Evolutionary conservation across 495 filamentous ascomycete species (phyloP).

Genomic region (Hypoxylon fragiforme): DNA sequence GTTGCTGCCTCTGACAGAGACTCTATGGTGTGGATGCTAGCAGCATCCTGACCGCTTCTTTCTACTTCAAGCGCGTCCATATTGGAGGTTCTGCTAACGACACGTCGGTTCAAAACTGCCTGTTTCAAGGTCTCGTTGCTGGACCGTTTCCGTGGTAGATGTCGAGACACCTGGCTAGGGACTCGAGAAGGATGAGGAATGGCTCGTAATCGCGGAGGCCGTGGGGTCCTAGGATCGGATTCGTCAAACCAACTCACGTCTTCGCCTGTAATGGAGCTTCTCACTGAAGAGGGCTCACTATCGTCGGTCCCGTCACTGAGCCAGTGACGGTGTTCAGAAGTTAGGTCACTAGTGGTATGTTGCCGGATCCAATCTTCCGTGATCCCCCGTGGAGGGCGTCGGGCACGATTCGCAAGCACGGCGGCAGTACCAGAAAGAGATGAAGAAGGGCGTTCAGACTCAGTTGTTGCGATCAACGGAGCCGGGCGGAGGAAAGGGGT

Average conservation of each 20-base stretch:
- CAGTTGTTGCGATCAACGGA: conserved; percentile 40
- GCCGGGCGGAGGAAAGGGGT: conserved; percentile 58
- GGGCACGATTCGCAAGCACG: conserved; percentile 58
- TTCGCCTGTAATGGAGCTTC: conserved; percentile 55
- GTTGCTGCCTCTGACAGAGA: conserved; percentile 28
- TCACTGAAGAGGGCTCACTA: conserved; percentile 65
- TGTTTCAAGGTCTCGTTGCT: conserved; percentile 69
- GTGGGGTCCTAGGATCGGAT: conserved; percentile 43
- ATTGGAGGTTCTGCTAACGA: conserved; percentile 32
- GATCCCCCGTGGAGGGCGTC: conserved; percentile 61
- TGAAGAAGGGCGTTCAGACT: conserved; percentile 44
- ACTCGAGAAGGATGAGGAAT: conserved; percentile 43
- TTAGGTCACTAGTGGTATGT: conserved; percentile 63
- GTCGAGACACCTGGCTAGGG: conserved; percentile 39
- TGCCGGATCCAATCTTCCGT: conserved; percentile 80
- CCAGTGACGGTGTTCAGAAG: conserved; percentile 70
- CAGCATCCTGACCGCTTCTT: conserved; percentile 36
- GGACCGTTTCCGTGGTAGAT: conserved; percentile 51
- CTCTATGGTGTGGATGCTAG: conserved; percentile 34
- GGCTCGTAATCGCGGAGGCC: conserved; percentile 34
- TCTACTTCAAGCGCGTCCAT: conserved; percentile 45
- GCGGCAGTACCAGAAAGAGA: conserved; percentile 54
- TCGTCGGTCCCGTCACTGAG: conserved; percentile 73
- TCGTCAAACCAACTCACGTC: conserved; percentile 50
- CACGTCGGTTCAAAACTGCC: conserved; percentile 53